Evolutionary conservation across 768 basidiomycete species (phyloP).

Genomic region (Podaxis carcinomalis): DNA sequence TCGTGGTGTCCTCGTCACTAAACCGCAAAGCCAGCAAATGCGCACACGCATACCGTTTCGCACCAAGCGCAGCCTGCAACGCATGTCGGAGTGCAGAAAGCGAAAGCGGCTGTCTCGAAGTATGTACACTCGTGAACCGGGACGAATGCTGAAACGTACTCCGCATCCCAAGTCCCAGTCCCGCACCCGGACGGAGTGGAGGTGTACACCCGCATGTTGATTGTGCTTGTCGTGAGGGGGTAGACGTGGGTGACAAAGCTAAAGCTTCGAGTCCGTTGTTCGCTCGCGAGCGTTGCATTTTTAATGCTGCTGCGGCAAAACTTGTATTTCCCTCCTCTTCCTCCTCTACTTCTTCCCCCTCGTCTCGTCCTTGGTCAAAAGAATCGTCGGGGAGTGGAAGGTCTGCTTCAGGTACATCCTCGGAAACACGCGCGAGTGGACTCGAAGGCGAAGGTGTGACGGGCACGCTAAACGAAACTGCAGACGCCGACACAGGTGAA

Average conservation of each 20-base stretch:
- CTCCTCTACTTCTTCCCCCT: constrained; percentile 25
- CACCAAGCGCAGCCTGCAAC: constrained; percentile 61
- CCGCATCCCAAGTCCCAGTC: background rate
- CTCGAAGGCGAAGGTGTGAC: constrained; percentile 22
- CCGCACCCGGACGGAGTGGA: background rate
- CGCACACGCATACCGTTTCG: constrained; percentile 74
- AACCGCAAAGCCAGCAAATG: constrained; percentile 80
- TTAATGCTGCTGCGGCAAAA: constrained; percentile 63
- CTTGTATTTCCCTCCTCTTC: constrained; percentile 17
- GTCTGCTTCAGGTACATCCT: constrained; percentile 2
- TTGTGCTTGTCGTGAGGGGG: background rate
- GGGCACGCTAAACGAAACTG: constrained; percentile 20
- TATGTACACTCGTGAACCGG: constrained; percentile 58
- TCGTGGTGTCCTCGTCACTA: constrained; percentile 12
- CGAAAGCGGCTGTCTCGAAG: constrained; percentile 63
- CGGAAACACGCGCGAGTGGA: constrained; percentile 17
- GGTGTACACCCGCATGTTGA: background rate
- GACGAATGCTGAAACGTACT: constrained; percentile 42
- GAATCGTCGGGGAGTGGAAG: background rate
- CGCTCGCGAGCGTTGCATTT: constrained; percentile 50
- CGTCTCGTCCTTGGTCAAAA: constrained; percentile 27
- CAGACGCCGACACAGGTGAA: background rate
- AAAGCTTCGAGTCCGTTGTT: constrained; percentile 47
- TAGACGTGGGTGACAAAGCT: background rate
- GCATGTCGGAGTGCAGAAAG: constrained; percentile 56